Evolutionary conservation across 2,329 filamentous ascomycete species (phyloP).

Genomic region (Colletotrichum sp.): DNA sequence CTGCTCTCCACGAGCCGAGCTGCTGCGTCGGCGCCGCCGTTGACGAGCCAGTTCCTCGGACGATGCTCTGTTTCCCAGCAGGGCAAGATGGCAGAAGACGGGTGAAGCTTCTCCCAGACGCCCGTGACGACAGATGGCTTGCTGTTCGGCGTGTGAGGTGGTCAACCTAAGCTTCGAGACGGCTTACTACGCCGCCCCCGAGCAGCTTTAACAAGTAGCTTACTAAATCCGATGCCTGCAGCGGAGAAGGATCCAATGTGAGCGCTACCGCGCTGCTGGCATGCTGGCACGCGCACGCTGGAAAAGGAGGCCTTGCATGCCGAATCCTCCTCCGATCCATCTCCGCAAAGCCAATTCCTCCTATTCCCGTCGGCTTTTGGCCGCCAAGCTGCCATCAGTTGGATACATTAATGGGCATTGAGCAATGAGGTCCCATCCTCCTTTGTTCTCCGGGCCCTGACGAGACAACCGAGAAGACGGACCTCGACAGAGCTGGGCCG

Average conservation of each 20-base stretch:
- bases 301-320: neutral
- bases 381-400: neutral
- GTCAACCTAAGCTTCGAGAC: neutral
- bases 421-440: neutral
- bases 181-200: neutral
- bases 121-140: neutral
- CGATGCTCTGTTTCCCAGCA: neutral
- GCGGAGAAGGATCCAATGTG: neutral
- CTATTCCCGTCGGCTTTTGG: neutral
- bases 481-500: neutral
- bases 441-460: neutral
- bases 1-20: neutral
- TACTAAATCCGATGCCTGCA: neutral
- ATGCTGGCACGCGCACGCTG: neutral
- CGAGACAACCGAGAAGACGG: neutral
- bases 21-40: neutral
- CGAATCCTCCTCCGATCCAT: neutral
- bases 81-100: neutral
- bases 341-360: neutral
- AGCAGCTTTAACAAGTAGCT: neutral
- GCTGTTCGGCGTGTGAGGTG: neutral
- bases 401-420: neutral
- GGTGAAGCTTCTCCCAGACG: neutral
- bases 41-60: neutral
- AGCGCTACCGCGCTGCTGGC: neutral